phyloP scores from a whole-genome alignment of 805 yeast species.

The Saturnispora silvae region DNA sequence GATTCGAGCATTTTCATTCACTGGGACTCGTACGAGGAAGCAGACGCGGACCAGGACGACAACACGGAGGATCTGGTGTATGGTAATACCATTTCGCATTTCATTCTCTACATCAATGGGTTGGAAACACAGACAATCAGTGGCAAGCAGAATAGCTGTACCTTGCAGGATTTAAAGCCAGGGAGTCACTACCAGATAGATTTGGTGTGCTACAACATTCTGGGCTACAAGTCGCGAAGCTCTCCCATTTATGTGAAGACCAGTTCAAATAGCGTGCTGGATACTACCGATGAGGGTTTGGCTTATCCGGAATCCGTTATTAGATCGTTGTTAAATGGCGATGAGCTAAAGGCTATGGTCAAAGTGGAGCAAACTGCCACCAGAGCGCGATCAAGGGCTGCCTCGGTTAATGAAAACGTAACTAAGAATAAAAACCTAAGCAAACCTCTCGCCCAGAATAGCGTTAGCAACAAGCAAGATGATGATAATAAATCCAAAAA shows the following conservation, averaged over 20 bases:
- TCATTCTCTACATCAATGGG: slow-evolving; percentile 31
- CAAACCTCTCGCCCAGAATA: not conserved
- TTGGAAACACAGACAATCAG: slow-evolving; percentile 25
- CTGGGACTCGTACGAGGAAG: slow-evolving; percentile 33
- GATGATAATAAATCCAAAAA: slow-evolving; percentile 5
- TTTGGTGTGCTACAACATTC: slow-evolving; percentile 31
- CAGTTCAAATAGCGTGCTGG: slow-evolving; percentile 6
- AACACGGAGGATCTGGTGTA: slow-evolving; percentile 1
- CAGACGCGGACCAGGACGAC: not conserved
- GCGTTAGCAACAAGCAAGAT: not conserved
- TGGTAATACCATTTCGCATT: slow-evolving; percentile 25
- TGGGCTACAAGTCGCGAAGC: slow-evolving; percentile 32
- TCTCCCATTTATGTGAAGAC: slow-evolving; percentile 33
- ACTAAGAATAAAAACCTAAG: not conserved
- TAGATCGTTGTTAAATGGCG: slow-evolving; percentile 25
- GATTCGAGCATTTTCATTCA: slow-evolving; percentile 37
- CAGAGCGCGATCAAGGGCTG: slow-evolving; percentile 15
- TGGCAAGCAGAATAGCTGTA: slow-evolving; percentile 29
- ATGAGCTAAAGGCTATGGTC: slow-evolving; percentile 23
- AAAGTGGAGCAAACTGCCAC: slow-evolving; percentile 21
- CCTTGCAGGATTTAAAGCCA: slow-evolving; percentile 25
- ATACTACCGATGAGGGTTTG: slow-evolving; percentile 16
- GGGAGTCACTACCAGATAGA: slow-evolving; percentile 32
- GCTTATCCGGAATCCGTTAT: slow-evolving; percentile 32
- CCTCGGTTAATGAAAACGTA: not conserved